Percentiles rank a stretch among this genome's conserved stretches.
Conservation (phyloP, 73 alveolate species). For the Durusdinium trenchii region DNA sequence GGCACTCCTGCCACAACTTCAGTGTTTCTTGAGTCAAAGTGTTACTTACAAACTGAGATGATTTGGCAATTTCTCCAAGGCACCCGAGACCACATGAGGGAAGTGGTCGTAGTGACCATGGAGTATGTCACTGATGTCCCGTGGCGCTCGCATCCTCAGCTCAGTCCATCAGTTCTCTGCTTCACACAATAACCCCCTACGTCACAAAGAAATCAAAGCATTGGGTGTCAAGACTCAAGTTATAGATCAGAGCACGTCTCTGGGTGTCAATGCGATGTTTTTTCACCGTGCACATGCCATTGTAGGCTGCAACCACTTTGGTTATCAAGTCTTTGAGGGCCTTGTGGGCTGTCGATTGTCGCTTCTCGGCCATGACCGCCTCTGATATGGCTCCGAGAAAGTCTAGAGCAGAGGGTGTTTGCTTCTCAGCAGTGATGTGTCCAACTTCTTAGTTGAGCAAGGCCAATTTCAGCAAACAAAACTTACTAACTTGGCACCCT, state of each 20-base stretch:
- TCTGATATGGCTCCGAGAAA: background rate
- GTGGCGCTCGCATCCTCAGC: constrained; percentile 30
- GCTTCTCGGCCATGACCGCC: background rate
- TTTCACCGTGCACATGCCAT: background rate
- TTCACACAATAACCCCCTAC: too few relatives aligned
- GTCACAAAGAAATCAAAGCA: too few relatives aligned
- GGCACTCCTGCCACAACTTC: background rate
- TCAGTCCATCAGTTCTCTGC: background rate
- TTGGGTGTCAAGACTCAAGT: background rate
- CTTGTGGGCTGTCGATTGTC: background rate
- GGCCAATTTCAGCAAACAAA: too few relatives aligned
- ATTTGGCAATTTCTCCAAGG: too few relatives aligned
- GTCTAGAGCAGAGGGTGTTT: constrained; percentile 20
- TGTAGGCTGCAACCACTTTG: background rate
- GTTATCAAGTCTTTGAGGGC: background rate
- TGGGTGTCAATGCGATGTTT: background rate
- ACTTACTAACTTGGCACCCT: too few relatives aligned
- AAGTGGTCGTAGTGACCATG: constrained; percentile 15
- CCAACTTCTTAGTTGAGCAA: constrained; percentile 38
- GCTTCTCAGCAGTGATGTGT: constrained; percentile 14
- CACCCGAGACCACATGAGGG: background rate
- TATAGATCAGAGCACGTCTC: background rate
- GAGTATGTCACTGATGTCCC: background rate
- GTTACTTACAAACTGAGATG: too few relatives aligned
- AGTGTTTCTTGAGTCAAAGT: too few relatives aligned